Conservation (phyloP, 495 filamentous ascomycete species). For the Talaromyces ruber region DNA sequence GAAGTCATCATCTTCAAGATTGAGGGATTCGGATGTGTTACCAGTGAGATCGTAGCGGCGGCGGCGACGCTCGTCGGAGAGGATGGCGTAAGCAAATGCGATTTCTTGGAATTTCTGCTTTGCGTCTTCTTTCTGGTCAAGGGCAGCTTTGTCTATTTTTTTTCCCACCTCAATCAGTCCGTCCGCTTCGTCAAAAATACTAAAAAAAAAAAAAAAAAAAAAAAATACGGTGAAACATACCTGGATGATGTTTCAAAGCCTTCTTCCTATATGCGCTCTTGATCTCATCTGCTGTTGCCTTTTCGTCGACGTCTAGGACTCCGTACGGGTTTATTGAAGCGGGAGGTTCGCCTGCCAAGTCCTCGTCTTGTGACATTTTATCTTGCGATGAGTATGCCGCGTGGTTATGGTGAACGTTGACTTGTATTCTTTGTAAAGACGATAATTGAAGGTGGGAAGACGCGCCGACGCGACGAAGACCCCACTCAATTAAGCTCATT, state of each 20-base stretch:
- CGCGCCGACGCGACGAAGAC: background rate
- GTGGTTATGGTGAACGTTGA: background rate
- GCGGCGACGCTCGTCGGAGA: slow-evolving; percentile 71
- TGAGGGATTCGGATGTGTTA: slow-evolving; percentile 69
- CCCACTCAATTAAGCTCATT: background rate
- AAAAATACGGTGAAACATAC: slow-evolving; percentile 43
- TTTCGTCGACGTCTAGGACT: slow-evolving; percentile 62
- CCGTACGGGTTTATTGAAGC: slow-evolving; percentile 76
- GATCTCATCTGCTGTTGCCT: slow-evolving; percentile 69
- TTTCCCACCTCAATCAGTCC: background rate
- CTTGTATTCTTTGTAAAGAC: background rate
- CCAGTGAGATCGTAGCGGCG: slow-evolving; percentile 83
- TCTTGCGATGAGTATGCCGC: background rate
- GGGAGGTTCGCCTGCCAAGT: slow-evolving; percentile 32
- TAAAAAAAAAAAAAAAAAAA: too few relatives aligned
- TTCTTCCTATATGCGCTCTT: slow-evolving; percentile 94
- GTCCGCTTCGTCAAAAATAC: too few relatives aligned
- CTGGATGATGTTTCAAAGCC: slow-evolving; percentile 83
- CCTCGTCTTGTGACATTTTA: slow-evolving; percentile 9
- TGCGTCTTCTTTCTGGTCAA: slow-evolving; percentile 55
- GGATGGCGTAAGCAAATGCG: slow-evolving; percentile 87
- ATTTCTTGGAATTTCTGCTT: slow-evolving; percentile 77
- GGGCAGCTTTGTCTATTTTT: slow-evolving; percentile 62
- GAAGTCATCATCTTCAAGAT: slow-evolving; percentile 66
- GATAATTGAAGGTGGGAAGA: background rate